Conservation (phyloP, 208 protist species). For the Leishmania mexicana region DNA sequence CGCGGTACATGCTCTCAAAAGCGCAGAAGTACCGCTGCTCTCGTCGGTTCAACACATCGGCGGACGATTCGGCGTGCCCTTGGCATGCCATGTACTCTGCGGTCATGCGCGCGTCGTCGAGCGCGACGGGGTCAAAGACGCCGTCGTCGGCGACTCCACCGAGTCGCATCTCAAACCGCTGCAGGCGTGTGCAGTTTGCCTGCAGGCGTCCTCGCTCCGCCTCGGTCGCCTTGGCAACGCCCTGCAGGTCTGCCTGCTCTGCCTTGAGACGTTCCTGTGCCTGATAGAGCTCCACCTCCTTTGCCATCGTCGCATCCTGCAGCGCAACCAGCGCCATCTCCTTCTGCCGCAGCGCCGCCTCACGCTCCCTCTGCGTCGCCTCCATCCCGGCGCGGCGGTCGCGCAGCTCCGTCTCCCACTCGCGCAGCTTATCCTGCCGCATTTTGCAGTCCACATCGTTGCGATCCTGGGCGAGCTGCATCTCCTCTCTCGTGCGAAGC, state of each 20-base stretch:
- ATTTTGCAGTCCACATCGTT: constrained; percentile 30
- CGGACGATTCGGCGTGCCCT: constrained; percentile 1
- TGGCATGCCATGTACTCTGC: constrained; percentile 19
- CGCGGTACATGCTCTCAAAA: constrained; percentile 45
- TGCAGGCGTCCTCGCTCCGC: constrained; percentile 24
- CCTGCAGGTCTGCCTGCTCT: constrained; percentile 36
- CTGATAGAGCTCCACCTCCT: constrained; percentile 36
- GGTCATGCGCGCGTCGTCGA: constrained; percentile 22
- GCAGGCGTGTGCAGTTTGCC: constrained; percentile 21
- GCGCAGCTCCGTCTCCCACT: constrained; percentile 37
- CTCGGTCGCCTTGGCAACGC: constrained; percentile 16
- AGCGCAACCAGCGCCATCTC: constrained; percentile 21
- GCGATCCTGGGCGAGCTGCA: constrained; percentile 41
- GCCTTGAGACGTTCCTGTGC: constrained; percentile 21
- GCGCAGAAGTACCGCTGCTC: constrained; percentile 40
- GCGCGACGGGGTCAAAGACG: constrained; percentile 8
- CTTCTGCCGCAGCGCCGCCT: constrained; percentile 33
- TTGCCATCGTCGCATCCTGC: constrained; percentile 30
- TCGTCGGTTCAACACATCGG: constrained; percentile 25
- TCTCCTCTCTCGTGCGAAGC: constrained; percentile 42
- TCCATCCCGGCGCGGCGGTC: constrained; percentile 43
- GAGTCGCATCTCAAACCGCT: constrained; percentile 29
- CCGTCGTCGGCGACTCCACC: constrained; percentile 14
- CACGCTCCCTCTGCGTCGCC: constrained; percentile 26
- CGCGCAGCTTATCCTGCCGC: constrained; percentile 29